These are phyloP conservation scores for Scutellaria baicalensis DNA, from an alignment of 257 asterid species.

Conservation along the genomic window DNA sequence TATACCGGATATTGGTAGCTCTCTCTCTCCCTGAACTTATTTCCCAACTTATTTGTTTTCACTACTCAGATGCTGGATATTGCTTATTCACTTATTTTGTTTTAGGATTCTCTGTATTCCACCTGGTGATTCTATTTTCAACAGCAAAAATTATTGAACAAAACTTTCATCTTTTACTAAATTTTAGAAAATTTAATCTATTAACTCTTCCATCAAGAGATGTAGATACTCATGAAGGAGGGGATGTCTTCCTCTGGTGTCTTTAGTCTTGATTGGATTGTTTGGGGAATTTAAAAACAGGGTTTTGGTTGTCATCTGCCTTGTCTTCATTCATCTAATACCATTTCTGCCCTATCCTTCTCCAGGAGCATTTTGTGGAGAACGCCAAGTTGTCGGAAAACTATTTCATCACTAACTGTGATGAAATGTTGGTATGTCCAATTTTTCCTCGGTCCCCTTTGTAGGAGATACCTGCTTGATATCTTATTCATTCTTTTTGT, in stretches of 20 bases:
- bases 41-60: neutral
- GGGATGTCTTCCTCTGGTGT: neutral
- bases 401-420: conserved; percentile 72
- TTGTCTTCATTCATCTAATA: neutral
- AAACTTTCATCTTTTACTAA: neutral
- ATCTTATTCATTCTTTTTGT: neutral
- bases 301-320: neutral
- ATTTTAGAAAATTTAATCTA: neutral
- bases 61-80: neutral
- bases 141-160: neutral
- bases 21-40: neutral
- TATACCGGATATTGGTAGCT: conserved; percentile 71
- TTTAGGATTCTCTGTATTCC: neutral
- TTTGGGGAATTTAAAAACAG: neutral
- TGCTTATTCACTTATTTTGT: neutral
- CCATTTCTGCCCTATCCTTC: neutral
- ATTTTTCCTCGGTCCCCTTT: neutral
- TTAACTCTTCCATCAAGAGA: neutral
- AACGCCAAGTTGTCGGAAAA: conserved; percentile 76
- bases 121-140: neutral
- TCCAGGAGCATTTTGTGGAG: conserved; percentile 75
- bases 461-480: neutral
- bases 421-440: conserved; percentile 61
- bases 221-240: neutral
- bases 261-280: neutral